A percentile compares a stretch with the other conserved stretches of the same genome.
Conservation (phyloP, 192 early-diverging fungal species). For the Coemansia sp. region DNA sequence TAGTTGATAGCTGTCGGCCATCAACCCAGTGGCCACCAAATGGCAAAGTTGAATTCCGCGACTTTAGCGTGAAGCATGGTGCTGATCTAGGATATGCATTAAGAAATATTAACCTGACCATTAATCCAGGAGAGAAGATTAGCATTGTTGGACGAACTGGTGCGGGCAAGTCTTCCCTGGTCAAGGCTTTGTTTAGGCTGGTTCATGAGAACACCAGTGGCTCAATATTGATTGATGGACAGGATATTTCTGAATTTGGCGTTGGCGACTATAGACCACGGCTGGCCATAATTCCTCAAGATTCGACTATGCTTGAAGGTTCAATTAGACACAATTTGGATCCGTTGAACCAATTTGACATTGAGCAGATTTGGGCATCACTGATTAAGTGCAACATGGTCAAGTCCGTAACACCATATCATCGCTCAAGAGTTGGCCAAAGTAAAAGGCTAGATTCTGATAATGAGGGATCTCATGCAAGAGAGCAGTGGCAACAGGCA, state of each 20-base stretch:
- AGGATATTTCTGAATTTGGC: too few relatives aligned
- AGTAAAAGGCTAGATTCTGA: conserved; percentile 1
- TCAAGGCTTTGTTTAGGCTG: conserved; percentile 59
- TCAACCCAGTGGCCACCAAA: too few relatives aligned
- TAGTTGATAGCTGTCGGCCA: too few relatives aligned
- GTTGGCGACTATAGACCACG: conserved; percentile 60
- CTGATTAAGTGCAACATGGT: conserved; percentile 22
- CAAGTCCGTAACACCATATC: too few relatives aligned
- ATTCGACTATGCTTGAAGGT: conserved; percentile 63
- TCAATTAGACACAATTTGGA: conserved; percentile 67
- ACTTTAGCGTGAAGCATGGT: too few relatives aligned
- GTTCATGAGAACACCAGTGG: conserved; percentile 56
- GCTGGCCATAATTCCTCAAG: conserved; percentile 58
- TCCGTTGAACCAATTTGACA: conserved; percentile 49
- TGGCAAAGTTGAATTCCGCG: too few relatives aligned
- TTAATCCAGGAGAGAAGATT: too few relatives aligned
- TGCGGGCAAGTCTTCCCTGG: conserved; percentile 63
- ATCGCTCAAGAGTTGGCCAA: neutral
- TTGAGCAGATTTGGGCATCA: conserved; percentile 18
- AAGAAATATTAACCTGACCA: too few relatives aligned
- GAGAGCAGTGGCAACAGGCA: conserved; percentile 11
- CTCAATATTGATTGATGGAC: too few relatives aligned
- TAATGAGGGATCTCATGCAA: neutral
- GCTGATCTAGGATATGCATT: too few relatives aligned
- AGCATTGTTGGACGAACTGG: conserved; percentile 57